A percentile compares a stretch with the other conserved stretches of the same genome.
Evolutionary conservation across 768 basidiomycete genomes (phyloP).

Genomic region (Suillus placidus): DNA sequence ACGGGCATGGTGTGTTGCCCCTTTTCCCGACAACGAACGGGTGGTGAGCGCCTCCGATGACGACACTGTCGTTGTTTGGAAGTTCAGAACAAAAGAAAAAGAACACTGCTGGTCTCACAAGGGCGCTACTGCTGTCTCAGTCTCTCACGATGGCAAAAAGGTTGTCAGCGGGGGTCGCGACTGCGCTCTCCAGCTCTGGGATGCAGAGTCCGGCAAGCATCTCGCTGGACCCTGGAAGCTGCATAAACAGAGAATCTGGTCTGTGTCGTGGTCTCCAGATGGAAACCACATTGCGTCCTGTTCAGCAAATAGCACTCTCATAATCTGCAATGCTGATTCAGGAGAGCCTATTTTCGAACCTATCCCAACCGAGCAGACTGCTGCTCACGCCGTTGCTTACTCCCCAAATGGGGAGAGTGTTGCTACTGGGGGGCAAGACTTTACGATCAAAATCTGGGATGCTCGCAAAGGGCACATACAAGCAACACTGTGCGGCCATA

Average conservation of each 20-base stretch:
- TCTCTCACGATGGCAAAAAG: slow-evolving; percentile 21
- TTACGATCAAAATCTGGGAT: slow-evolving; percentile 26
- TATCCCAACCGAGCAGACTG: slow-evolving; percentile 15
- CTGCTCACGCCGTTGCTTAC: slow-evolving; percentile 27
- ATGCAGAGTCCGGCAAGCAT: slow-evolving; percentile 19
- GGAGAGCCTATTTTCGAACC: not conserved
- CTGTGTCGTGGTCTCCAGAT: slow-evolving; percentile 25
- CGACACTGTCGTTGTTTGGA: slow-evolving; percentile 2
- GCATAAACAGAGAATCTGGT: slow-evolving; percentile 14
- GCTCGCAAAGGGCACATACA: not conserved
- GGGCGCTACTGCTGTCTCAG: slow-evolving; percentile 23
- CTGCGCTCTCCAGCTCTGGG: slow-evolving; percentile 25
- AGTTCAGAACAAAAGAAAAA: not conserved
- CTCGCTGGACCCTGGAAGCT: slow-evolving; percentile 22
- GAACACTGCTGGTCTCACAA: not conserved
- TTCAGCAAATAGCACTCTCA: slow-evolving; percentile 1
- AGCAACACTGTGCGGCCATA: not conserved
- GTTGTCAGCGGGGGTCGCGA: slow-evolving; percentile 28
- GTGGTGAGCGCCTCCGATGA: slow-evolving; percentile 8
- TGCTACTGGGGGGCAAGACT: slow-evolving; percentile 24
- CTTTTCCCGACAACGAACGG: not conserved
- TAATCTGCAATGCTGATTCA: not conserved
- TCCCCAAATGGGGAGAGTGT: slow-evolving; percentile 22
- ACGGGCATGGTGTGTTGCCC: slow-evolving; percentile 5
- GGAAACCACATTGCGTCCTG: slow-evolving; percentile 22